A percentile compares a stretch with the other conserved stretches of the same genome.
Evolutionary conservation across 441 rosid genomes (phyloP).

Genomic region (Flueggea neowawraea): DNA sequence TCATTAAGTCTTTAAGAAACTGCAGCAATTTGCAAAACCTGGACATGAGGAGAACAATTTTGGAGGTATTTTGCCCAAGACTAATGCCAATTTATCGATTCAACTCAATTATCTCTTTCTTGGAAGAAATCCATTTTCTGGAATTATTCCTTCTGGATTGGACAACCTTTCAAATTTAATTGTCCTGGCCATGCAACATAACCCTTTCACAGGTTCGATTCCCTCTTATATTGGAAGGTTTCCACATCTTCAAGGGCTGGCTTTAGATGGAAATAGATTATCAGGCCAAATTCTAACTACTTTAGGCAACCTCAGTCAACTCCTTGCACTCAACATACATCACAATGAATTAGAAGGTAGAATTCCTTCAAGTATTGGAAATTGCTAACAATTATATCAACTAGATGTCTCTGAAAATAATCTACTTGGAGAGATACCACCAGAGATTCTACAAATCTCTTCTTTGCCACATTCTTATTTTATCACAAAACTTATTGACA

Average conservation of each 20-base stretch:
- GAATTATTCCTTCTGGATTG: slow-evolving; percentile 13
- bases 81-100: slow-evolving; percentile 18
- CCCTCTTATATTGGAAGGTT: slow-evolving; percentile 16
- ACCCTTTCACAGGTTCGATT: slow-evolving; percentile 7
- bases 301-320: slow-evolving; percentile 3
- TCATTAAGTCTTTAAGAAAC: slow-evolving; percentile 19
- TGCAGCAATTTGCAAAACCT: background rate
- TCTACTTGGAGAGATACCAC: background rate
- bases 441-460: background rate
- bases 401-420: background rate
- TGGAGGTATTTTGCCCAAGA: slow-evolving; percentile 10
- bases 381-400: background rate
- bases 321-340: background rate
- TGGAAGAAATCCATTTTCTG: background rate
- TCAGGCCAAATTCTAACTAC: background rate
- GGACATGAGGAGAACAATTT: background rate
- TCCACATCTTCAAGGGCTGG: background rate
- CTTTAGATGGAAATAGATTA: background rate
- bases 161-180: slow-evolving; percentile 5
- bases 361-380: slow-evolving; percentile 2
- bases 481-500: background rate
- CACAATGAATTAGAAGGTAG: slow-evolving; percentile 2
- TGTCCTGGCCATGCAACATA: background rate
- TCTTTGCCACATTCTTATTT: background rate
- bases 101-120: background rate